These are phyloP conservation scores for Micractinium conductrix DNA, from an alignment of 139 green algal species.

Conservation along the genomic window DNA sequence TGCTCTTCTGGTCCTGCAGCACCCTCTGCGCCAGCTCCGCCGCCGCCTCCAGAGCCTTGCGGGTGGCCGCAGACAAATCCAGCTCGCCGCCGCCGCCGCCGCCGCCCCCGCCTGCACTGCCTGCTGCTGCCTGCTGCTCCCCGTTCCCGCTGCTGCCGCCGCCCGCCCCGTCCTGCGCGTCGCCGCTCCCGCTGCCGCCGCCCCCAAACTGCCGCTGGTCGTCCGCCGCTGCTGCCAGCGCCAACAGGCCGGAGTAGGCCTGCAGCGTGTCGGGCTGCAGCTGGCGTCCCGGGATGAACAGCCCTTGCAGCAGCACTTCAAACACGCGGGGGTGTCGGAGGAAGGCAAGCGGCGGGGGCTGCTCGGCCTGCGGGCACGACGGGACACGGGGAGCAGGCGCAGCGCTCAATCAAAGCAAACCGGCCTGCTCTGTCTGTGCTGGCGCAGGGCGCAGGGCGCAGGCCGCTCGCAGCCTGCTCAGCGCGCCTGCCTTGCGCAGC, in stretches of 20 bases:
- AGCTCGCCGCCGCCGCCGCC: constrained; percentile 1
- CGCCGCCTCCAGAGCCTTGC: constrained; percentile 30
- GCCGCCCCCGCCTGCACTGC: background rate
- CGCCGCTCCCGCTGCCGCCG: background rate
- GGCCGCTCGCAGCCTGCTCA: too few relatives aligned
- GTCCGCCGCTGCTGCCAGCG: constrained; percentile 42
- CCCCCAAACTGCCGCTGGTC: constrained; percentile 17
- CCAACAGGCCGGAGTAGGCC: constrained; percentile 38
- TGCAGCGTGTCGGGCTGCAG: constrained; percentile 34
- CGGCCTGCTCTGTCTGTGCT: background rate
- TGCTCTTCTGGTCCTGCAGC: constrained; percentile 32
- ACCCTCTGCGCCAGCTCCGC: constrained; percentile 39
- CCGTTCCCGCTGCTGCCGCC: background rate
- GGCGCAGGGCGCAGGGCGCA: too few relatives aligned
- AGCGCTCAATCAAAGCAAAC: too few relatives aligned
- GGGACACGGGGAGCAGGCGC: too few relatives aligned
- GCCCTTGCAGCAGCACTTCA: constrained; percentile 39
- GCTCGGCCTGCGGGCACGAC: constrained; percentile 17
- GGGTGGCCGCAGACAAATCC: constrained; percentile 42
- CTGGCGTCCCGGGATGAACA: constrained; percentile 38
- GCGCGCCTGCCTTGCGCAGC: too few relatives aligned
- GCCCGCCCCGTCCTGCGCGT: background rate
- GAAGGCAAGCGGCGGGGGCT: constrained; percentile 30
- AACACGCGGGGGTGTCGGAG: constrained; percentile 56
- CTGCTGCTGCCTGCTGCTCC: background rate